Base-by-base conservation (phyloP, 176 grass and related monocot genomes). In the Panicum miliaceum region DNA sequence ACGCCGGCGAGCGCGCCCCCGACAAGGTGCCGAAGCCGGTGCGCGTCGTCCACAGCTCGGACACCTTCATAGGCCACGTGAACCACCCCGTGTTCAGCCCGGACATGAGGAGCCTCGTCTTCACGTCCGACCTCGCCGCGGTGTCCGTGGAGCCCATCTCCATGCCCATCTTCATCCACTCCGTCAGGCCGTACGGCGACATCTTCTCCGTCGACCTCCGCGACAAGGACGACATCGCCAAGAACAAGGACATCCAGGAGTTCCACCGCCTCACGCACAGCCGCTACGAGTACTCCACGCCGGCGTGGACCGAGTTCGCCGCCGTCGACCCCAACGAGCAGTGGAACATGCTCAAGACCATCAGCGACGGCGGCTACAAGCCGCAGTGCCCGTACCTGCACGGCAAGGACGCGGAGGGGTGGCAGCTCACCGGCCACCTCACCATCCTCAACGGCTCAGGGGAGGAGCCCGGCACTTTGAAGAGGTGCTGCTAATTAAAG, bases 61-160 rank as follows among this genome's bases (percentile, higher is more conserved):
- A 18, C 0, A 35, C 18, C 32, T n/a, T 91, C 22, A 36, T 63
- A 0, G 90, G 90, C 2, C 86, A 88, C 43, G 77, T 91, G 25
- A 91, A 88, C 76, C 90, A 91, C 68, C 90, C 90, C 0, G 35
- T 85, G 4, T 82, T 91, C 75, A 91, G 82, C 12, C 90, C 76
- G 0, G 90, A 85, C 42, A 73, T 83, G 18, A 54, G 4, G 71
- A 91, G 86, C 90, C 64, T 91, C 35, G 82, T 62, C 18, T 73
- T 91, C 41, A 48, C 90, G 3, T 10, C 82, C 10, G 86, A 91
- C 83, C 90, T 91, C 6, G 64, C 86, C 34, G 71, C 62, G 1
- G 90, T 91, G 3, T 81, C 90, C 7, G 78, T 66, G 3, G 82
- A 91, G 4, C 86, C 90, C 1, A 88, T 88, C 7, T 91, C 90